These are phyloP conservation scores for Cutaneotrichosporon dermatis DNA, from an alignment of 1,284 basidiomycete genomes.

Conservation along the genomic window DNA sequence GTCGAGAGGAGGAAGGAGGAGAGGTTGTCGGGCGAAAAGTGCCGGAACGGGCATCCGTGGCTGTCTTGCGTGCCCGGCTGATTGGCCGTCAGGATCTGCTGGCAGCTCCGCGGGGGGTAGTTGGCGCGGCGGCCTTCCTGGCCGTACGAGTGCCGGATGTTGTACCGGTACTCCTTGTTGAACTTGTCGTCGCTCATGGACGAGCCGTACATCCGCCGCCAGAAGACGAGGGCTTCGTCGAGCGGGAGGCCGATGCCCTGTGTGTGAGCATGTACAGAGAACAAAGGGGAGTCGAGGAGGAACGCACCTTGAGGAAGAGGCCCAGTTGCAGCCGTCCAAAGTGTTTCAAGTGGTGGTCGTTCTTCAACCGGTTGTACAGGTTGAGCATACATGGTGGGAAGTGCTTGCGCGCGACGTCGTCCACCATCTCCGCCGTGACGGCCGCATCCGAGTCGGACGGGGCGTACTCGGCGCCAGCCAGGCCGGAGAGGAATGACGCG, in stretches of 20 bases:
- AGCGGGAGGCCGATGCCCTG: conserved; percentile 89
- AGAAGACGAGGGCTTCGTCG: conserved; percentile 91
- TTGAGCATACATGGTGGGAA: conserved; percentile 96
- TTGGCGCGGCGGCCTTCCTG: conserved; percentile 91
- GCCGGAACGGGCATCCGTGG: conserved; percentile 93
- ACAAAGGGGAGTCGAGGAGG: too few relatives aligned
- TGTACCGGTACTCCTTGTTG: conserved; percentile 97
- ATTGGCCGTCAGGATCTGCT: conserved; percentile 77
- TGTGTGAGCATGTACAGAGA: conserved; percentile 9
- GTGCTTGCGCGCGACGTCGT: conserved; percentile 78
- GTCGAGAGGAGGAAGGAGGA: conserved; percentile 68
- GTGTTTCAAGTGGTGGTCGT: conserved; percentile 86
- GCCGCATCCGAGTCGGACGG: conserved; percentile 52
- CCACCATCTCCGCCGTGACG: conserved; percentile 90
- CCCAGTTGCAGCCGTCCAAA: conserved; percentile 88
- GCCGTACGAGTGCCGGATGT: conserved; percentile 93
- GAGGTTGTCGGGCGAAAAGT: conserved; percentile 81
- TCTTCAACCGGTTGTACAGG: conserved; percentile 71
- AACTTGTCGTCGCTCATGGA: conserved; percentile 88
- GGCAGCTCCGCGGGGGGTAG: conserved; percentile 92
- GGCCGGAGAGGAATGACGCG: conserved; percentile 87
- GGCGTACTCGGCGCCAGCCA: conserved; percentile 52
- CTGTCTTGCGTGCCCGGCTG: conserved; percentile 68
- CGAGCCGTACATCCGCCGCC: conserved; percentile 75
- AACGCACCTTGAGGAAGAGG: conserved; percentile 82